Evolutionary conservation across 1,284 basidiomycete species (phyloP), one percentile per base, ranked within the genome.

Genomic region (Ustilago tritici): DNA sequence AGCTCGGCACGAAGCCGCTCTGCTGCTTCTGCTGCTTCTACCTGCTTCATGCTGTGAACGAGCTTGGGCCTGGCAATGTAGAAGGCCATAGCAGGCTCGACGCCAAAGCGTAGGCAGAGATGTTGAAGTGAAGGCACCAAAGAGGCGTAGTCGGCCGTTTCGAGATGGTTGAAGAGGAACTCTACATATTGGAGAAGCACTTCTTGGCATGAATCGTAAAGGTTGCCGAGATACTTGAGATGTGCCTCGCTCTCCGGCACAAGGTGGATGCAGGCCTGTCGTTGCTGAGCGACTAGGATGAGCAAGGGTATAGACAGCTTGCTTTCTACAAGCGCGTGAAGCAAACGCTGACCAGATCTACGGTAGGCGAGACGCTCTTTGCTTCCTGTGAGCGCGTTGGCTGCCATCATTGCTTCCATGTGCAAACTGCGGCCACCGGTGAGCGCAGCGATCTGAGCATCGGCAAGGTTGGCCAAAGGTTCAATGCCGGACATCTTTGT

Each of bases 401-500:
- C 82, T 15, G 87, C 88, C 9, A 88, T 88, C 63, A 79, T 76
- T 1, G 93, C 93, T 79, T 99, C 97, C 56, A 92, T 92, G 47
- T 94, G 91, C 70, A 99, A 89, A 40, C 91, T 89, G 1, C 93
- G 92, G 0, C 97, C 97, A 61, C 95, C 94, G 3, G 93, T 93
- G 90, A 97, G 94, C 1, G 94, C 93, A 38, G 90, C 87, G 55
- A 99, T 91, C 86, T 99, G 95, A 0, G 91, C 89, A 74, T 97
- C 93, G 1, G 94, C 93, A 52, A 98, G 88, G 85, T 85, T 84
- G 55, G 78, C 80, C n/a, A 84, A 56, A 19, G 83, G 83, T 67
- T 98, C 93, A 73, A 98, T 94, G 5, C 93, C 95, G 4, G 94
- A 92, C 94, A 98, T 98, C 85, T 95, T 94, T 89, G 92, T 93